Evolutionary conservation across 2,329 filamentous ascomycete species (phyloP).

Genomic region (Cytospora leucostoma): DNA sequence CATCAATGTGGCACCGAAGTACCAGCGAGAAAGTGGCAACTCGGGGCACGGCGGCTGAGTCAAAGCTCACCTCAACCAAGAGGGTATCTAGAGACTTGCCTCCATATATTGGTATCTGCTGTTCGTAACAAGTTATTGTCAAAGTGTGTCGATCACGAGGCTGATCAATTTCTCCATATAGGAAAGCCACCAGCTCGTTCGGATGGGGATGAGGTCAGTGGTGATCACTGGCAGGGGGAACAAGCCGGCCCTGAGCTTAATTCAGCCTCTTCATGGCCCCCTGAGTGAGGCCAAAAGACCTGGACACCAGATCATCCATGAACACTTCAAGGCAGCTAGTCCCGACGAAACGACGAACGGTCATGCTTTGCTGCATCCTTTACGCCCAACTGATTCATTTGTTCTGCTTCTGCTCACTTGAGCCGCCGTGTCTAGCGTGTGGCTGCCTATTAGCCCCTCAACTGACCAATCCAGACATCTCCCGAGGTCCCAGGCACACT

Average conservation of each 20-base stretch:
- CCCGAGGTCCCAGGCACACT: neutral
- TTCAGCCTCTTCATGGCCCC: neutral
- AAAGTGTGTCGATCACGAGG: neutral
- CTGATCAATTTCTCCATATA: neutral
- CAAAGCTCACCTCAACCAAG: neutral
- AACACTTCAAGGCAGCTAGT: slow-evolving; percentile 14
- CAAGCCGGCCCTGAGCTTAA: neutral
- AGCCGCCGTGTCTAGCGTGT: slow-evolving; percentile 14
- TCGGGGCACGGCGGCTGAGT: neutral
- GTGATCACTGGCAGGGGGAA: neutral
- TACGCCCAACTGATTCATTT: slow-evolving; percentile 7
- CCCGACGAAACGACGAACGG: slow-evolving; percentile 1
- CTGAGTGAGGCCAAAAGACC: neutral
- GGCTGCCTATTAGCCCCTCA: slow-evolving; percentile 2
- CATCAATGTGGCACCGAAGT: slow-evolving; percentile 16
- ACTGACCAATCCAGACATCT: slow-evolving; percentile 8
- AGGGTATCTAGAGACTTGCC: neutral
- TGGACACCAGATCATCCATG: neutral
- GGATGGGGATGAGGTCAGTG: neutral
- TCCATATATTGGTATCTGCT: neutral
- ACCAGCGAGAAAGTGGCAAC: neutral
- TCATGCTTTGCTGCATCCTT: slow-evolving; percentile 15
- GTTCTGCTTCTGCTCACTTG: slow-evolving; percentile 3
- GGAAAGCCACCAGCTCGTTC: neutral
- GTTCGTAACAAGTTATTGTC: neutral